Evolutionary conservation across 805 yeast species (phyloP).

Genomic region (Isabelozyma pseudorhagii): DNA sequence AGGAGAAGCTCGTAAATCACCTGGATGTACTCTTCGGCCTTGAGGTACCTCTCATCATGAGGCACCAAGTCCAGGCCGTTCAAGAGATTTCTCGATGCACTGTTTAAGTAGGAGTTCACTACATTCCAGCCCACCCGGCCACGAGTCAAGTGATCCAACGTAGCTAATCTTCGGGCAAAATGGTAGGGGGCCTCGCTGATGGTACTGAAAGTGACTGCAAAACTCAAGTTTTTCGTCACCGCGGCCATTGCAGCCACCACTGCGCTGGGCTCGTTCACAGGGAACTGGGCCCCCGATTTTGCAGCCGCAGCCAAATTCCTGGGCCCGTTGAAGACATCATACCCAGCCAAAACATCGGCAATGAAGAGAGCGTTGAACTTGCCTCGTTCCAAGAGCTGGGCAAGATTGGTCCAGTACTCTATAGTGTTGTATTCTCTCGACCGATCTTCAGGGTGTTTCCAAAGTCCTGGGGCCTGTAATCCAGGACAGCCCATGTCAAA

Average conservation of each 20-base stretch:
- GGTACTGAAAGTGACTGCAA: constrained; percentile 43
- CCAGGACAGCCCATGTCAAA: constrained; percentile 29
- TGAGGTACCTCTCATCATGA: constrained; percentile 39
- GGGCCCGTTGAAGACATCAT: constrained; percentile 42
- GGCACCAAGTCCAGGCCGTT: constrained; percentile 34
- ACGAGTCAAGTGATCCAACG: constrained; percentile 39
- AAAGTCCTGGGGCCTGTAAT: constrained; percentile 21
- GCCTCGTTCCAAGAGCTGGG: constrained; percentile 36
- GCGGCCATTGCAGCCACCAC: constrained; percentile 41
- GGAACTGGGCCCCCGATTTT: constrained; percentile 28
- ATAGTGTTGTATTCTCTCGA: constrained; percentile 20
- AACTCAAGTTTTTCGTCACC: constrained; percentile 36
- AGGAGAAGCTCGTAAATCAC: constrained; percentile 37
- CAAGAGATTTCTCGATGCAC: constrained; percentile 38
- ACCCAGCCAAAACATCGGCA: constrained; percentile 40
- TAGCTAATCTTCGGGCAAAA: constrained; percentile 41
- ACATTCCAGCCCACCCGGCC: constrained; percentile 49
- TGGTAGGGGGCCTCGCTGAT: constrained; percentile 42
- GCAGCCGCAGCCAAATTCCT: constrained; percentile 34
- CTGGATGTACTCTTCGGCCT: constrained; percentile 39
- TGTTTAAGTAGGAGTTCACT: constrained; percentile 42
- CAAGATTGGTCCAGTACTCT: constrained; percentile 33
- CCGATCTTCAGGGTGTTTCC: constrained; percentile 35
- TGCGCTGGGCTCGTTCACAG: constrained; percentile 37
- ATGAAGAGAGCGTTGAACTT: constrained; percentile 37